Base-by-base conservation (phyloP, 2,329 filamentous ascomycete genomes). In the Laburnicola sp. region DNA sequence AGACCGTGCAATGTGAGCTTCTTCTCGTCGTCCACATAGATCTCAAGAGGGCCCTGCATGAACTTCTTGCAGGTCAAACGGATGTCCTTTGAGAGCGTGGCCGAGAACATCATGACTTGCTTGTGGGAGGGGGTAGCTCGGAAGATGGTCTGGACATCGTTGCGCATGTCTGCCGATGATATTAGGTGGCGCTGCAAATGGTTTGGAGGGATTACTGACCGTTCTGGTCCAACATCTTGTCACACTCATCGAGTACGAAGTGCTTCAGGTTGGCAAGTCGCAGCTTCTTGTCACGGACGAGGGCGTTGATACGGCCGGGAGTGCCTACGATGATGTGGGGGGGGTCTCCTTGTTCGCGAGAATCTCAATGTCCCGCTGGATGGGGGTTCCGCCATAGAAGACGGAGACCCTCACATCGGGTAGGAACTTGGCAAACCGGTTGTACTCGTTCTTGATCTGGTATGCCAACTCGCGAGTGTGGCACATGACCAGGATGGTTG, bases 81-180 rank as follows among this genome's bases (percentile, higher is more conserved):
- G 70, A 96, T 90, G 62, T 95, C 90, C 68, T 95, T 88, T 8
- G 94, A 93, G 27, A 99, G 84, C 2, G 94, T 99, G 67, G 94
- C 94, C 45, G 91, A 96, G 77, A 99, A 99, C 94, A 99, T 99
- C 94, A 99, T 99, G 40, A 99, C 94, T 79, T 99, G 94, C 85
- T 99, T 99, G 78, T 97, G 92, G 59, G 89, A 88, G 23, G 94
- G 94, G 16, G 94, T 99, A 30, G 91, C 89, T 61, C 94, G 89
- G 88, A 99, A 99, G 68, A 99, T 97, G 73, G 97, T 91, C 78
- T 99, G 94, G 4, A 99, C 95, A 70, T 99, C 94, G 64, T 94
- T 93, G 68, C 95, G 92, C 95, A 99, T 99, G 70, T 99, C 94
- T 99, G 57, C 7, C 45, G 28, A 26, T 9, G 8, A 3, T 6